Conservation (phyloP, 345 rosid species). For the Sonneratia alba region DNA sequence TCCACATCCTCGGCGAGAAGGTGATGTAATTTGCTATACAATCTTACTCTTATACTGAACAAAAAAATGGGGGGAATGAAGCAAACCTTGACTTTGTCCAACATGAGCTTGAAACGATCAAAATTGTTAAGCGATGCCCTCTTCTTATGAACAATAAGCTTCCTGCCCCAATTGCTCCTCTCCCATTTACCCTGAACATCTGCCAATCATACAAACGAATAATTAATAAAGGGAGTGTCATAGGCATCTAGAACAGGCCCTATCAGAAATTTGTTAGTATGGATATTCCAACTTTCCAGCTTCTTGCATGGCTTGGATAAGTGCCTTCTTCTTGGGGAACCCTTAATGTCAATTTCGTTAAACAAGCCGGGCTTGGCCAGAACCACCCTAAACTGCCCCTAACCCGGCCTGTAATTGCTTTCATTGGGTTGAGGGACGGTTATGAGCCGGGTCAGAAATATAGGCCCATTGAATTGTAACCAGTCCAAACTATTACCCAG, state of each 20-base stretch:
- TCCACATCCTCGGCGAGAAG: not conserved
- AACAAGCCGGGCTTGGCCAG: no score
- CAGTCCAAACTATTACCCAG: no score
- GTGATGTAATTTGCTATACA: not conserved
- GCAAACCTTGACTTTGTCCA: constrained; percentile 77
- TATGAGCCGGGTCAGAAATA: no score
- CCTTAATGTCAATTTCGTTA: constrained; percentile 57
- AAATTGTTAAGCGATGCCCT: constrained; percentile 74
- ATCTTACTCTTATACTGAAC: not conserved
- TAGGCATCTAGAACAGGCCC: not conserved
- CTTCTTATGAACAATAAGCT: constrained; percentile 62
- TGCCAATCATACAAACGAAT: constrained; percentile 11
- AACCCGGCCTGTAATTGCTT: no score
- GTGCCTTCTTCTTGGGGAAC: constrained; percentile 66
- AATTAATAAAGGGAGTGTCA: not conserved
- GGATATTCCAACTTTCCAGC: constrained; percentile 38
- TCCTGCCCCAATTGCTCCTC: constrained; percentile 77
- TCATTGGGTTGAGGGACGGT: no score
- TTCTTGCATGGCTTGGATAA: constrained; percentile 72
- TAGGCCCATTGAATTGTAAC: no score
- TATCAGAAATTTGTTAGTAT: not conserved
- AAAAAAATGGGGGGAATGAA: not conserved
- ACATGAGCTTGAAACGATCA: constrained; percentile 77
- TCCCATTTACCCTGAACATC: constrained; percentile 88
- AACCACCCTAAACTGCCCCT: no score